Evolutionary conservation across 257 asterid genomes (phyloP).

Genomic region (Asclepias syriaca): DNA sequence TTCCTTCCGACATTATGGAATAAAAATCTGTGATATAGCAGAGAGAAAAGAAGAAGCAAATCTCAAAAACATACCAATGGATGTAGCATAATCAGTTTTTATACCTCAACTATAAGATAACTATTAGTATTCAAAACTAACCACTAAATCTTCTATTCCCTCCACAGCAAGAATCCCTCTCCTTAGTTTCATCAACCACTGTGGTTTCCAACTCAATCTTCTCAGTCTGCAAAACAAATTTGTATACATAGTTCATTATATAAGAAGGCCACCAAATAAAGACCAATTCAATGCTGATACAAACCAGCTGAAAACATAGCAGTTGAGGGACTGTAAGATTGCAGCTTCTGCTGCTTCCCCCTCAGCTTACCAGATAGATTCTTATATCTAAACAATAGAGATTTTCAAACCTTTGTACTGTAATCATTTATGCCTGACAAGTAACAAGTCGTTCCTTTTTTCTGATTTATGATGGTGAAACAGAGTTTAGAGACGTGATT

Average conservation of each 20-base stretch:
- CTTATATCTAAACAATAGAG: neutral
- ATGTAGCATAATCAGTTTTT: neutral
- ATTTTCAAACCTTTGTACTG: neutral
- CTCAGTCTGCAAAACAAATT: constrained; percentile 59
- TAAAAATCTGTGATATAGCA: constrained; percentile 63
- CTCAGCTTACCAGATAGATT: neutral
- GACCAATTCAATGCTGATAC: neutral
- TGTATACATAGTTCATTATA: neutral
- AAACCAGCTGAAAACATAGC: neutral
- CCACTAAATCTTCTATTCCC: constrained; percentile 97
- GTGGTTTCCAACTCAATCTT: constrained; percentile 97
- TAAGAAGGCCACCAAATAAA: neutral
- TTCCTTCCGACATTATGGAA: constrained; percentile 94
- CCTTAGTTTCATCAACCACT: constrained; percentile 97
- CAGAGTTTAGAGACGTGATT: neutral
- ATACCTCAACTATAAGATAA: constrained; percentile 10
- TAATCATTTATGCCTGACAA: neutral
- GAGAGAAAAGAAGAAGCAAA: neutral
- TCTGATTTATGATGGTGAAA: neutral
- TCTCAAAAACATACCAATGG: neutral
- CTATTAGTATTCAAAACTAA: constrained; percentile 32
- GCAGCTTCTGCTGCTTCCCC: neutral
- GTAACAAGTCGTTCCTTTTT: neutral
- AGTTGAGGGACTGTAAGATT: neutral
- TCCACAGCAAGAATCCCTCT: constrained; percentile 84